These are phyloP conservation scores for Boechera retrofracta DNA, from an alignment of 345 rosid species.

Conservation along the genomic window DNA sequence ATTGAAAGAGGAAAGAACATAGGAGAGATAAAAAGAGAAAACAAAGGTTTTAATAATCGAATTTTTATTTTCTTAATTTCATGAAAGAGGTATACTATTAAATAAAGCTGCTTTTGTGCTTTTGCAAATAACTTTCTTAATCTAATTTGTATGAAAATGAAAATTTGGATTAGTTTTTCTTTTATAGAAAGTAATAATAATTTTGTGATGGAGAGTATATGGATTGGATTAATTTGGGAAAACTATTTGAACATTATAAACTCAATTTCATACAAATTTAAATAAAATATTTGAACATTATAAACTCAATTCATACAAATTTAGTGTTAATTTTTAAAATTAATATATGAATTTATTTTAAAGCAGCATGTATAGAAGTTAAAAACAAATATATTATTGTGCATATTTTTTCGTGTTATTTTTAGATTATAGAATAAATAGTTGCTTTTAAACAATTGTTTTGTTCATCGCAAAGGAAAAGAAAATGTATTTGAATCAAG, in stretches of 20 bases:
- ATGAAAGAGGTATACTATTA: slow-evolving; percentile 9
- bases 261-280: too few relatives aligned
- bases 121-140: slow-evolving; percentile 18
- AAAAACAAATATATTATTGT: not conserved
- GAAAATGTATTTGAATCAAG: not conserved
- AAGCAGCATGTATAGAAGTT: not conserved
- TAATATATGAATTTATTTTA: too few relatives aligned
- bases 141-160: slow-evolving; percentile 20
- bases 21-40: slow-evolving; percentile 3
- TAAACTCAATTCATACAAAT: too few relatives aligned
- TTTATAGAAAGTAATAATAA: too few relatives aligned
- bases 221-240: too few relatives aligned
- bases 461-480: too few relatives aligned
- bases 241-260: too few relatives aligned
- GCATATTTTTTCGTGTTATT: not conserved
- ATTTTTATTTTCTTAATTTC: not conserved
- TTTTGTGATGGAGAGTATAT: too few relatives aligned
- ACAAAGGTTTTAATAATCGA: not conserved
- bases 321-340: too few relatives aligned
- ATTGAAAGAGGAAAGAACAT: slow-evolving; percentile 4
- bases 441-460: not conserved
- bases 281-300: too few relatives aligned
- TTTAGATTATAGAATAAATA: not conserved
- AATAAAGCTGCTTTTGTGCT: slow-evolving; percentile 27
- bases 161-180: slow-evolving; percentile 10